Evolutionary conservation across 257 asterid genomes (phyloP), one percentile per base, ranked within the genome.

Genomic region (Anisodus tanguticus): DNA sequence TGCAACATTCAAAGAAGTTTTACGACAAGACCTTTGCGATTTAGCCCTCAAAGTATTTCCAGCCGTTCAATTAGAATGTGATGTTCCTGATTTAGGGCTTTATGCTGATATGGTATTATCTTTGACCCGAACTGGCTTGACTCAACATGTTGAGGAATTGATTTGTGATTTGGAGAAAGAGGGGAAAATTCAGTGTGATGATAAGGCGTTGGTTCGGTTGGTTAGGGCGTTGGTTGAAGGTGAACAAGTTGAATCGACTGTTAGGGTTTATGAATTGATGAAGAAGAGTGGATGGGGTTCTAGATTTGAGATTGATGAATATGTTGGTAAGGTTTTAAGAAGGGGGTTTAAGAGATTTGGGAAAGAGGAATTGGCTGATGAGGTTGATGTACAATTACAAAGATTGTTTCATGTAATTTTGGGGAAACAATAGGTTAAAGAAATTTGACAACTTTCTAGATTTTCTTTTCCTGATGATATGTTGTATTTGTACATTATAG

Each of bases 1-100:
- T 80, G 93, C 99, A 35, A 90, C 99, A 47, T 85, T 88, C 90
- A 92, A 89, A 83, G 98, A 96, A 88, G 98, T 96, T 81, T 91
- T 92, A 62, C 95, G 99, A n/a, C 99, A 94, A 89, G 95, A 92
- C 67, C 95, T 92, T 13, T 85, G 90, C 87, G 81, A 91, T 82
- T 71, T 95, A 68, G 98, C 98, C 58, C 88, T 88, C 83, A 83
- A 41, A 70, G 97, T 91, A 41, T 94, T 94, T 91, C 89, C 93
- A 84, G 83, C 87, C 85, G 82, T 95, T 84, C 94, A 88, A 58
- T 84, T 92, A 3, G 98, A 95, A 62, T 90, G 90, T 91, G 87
- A 91, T 80, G 72, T 70, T 2, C 93, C 90, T 54, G 97, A 93
- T 35, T 86, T 96, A 83, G 84, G 87, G 60, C 88, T 82, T 84